Evolutionary conservation across 768 basidiomycete species (phyloP).

Genomic region (Hygrophoropsis aurantiaca): DNA sequence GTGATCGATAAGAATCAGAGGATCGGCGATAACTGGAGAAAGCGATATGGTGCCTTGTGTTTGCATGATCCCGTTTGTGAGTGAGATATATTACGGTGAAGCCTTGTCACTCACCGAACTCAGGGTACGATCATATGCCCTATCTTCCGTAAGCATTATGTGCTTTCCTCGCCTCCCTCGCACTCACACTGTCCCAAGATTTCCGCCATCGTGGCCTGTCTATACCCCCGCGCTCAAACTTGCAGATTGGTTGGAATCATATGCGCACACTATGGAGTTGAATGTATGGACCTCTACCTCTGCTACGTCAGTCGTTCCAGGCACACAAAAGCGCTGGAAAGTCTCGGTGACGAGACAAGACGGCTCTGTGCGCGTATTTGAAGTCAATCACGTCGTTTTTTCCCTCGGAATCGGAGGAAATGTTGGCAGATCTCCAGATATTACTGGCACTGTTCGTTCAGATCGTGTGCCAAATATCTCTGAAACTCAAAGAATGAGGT

Average conservation of each 20-base stretch:
- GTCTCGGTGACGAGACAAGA: conserved; percentile 39
- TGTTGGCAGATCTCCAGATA: conserved; percentile 40
- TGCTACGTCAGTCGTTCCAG: conserved; percentile 26
- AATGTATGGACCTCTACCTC: conserved; percentile 61
- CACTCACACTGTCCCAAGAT: conserved; percentile 31
- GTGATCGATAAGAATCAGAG: conserved; percentile 24
- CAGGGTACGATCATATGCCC: conserved; percentile 49
- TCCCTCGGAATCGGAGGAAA: conserved; percentile 50
- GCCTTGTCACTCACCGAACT: not conserved
- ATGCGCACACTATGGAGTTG: conserved; percentile 58
- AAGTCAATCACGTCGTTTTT: conserved; percentile 50
- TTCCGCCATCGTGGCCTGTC: conserved; percentile 60
- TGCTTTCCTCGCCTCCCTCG: not conserved
- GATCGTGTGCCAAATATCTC: not conserved
- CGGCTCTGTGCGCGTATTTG: conserved; percentile 37
- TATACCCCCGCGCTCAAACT: conserved; percentile 56
- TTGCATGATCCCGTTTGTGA: conserved; percentile 33
- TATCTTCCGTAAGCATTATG: conserved; percentile 49
- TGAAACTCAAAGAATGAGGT: conserved; percentile 3
- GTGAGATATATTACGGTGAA: not conserved
- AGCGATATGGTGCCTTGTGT: conserved; percentile 26
- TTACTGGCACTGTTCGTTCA: conserved; percentile 43
- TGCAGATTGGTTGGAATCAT: conserved; percentile 68
- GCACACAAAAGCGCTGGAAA: conserved; percentile 39
- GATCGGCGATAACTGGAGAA: conserved; percentile 32